Base-by-base conservation (phyloP, 2,329 filamentous ascomycete genomes). In the Aspergillus glaucus region DNA sequence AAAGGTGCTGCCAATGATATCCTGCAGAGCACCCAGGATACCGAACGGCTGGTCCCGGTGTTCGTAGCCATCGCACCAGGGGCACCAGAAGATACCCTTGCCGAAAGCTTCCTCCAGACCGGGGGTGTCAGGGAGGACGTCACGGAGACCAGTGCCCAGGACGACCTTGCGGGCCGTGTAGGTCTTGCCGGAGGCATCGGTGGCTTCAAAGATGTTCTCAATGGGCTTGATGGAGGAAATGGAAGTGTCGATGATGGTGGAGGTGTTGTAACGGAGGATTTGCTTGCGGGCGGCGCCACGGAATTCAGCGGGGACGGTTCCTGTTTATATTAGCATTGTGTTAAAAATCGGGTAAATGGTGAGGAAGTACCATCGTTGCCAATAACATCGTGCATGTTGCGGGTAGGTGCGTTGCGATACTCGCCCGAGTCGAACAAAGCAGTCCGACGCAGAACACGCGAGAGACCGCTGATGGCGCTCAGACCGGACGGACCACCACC, bases 11-110 rank as follows among this genome's bases (percentile, higher is more conserved):
- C 65, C 64, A 0, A 78, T 64, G 0, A 78, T 65, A 24, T 76
- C 66, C 1, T 67, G 56, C 0, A 82, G 61, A 1, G 67, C 53
- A 1, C 70, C 75, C 0, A 85, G 60, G 30, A 84, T 69, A 1
- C 80, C 80, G 1, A 84, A 70, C 0, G 73, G 50, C 52, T 83
- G 79, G 57, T 82, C 79, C 0, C 75, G 76, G 60, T 84, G 79
- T 63, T 84, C 81, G 53, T 77, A 72, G 10, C 81, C 81, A 57
- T 84, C 81, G 53, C 81, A 84, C 81, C 81, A 84, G 0, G 80
- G 79, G 47, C 81, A 84, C 79, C 80, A 84, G 65, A 68, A 84
- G 45, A 84, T 75, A 5, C 81, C 81, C 50, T 77, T 72, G 44
- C 79, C 80, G 74, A 78, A 84, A 56, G 74, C 76, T 47, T 81